Evolutionary conservation across 257 asterid genomes (phyloP).

Genomic region (Nicotiana benthamiana): DNA sequence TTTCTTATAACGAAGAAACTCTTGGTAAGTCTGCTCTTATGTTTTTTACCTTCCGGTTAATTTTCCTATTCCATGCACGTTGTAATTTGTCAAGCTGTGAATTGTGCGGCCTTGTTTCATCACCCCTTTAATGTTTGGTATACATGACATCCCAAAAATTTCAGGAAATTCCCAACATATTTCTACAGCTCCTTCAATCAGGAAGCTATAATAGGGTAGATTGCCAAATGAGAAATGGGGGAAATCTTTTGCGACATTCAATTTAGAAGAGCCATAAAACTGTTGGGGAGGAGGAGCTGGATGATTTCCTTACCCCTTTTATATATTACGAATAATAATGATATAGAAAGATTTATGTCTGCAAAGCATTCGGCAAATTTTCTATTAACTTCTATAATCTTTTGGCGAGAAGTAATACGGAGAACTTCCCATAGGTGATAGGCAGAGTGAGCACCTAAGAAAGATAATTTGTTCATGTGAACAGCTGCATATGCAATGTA

Average conservation of each 20-base stretch:
- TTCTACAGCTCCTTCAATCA: neutral
- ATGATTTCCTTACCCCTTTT: neutral
- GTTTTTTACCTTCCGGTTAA: neutral
- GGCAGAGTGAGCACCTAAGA: neutral
- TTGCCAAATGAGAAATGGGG: neutral
- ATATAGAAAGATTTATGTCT: neutral
- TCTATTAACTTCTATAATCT: neutral
- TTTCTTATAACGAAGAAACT: slow-evolving; percentile 50
- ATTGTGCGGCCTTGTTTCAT: too few relatives aligned
- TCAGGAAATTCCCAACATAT: neutral
- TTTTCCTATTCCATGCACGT: neutral
- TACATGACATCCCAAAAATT: too few relatives aligned
- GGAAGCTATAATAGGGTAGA: neutral
- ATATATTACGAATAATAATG: neutral
- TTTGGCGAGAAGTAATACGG: neutral
- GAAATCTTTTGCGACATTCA: neutral
- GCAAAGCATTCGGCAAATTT: neutral
- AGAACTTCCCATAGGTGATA: neutral
- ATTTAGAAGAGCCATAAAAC: neutral
- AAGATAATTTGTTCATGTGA: neutral
- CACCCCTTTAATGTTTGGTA: too few relatives aligned
- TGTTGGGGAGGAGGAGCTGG: neutral
- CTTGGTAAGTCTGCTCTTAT: slow-evolving; percentile 52
- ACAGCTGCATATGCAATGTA: neutral
- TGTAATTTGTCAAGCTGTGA: neutral